Evolutionary conservation across 75 land plant genomes (phyloP).

Genomic region (Pinus albicaulis): DNA sequence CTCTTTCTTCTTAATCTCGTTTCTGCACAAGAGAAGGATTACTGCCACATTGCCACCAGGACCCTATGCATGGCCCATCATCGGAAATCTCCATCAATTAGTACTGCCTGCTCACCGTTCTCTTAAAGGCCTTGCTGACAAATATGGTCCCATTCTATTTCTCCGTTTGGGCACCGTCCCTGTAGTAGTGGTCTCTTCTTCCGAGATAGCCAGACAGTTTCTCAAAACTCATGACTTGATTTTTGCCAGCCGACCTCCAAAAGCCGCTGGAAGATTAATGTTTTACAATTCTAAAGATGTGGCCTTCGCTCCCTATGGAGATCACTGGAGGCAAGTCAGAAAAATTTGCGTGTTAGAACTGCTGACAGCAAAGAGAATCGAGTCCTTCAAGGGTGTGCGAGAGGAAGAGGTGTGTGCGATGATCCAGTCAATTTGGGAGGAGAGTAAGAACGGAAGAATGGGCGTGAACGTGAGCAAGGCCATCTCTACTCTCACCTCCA

Average conservation of each 20-base stretch:
- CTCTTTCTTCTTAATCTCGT: too few relatives aligned
- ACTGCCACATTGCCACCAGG: constrained; percentile 10
- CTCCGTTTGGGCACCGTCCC: constrained; percentile 10
- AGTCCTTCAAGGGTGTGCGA: too few relatives aligned
- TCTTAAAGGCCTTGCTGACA: too few relatives aligned
- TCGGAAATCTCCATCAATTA: too few relatives aligned
- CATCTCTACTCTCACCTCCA: too few relatives aligned
- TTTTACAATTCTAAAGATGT: background rate
- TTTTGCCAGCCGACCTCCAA: background rate
- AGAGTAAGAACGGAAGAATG: background rate
- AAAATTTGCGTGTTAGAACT: constrained; percentile 28
- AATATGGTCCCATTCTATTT: constrained; percentile 8
- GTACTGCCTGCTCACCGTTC: too few relatives aligned
- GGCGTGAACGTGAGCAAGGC: too few relatives aligned
- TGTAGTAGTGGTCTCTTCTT: background rate
- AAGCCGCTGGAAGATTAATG: constrained; percentile 19
- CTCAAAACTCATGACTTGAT: constrained; percentile 12
- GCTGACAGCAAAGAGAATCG: background rate
- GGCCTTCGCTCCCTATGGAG: constrained; percentile 27
- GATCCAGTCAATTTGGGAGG: background rate
- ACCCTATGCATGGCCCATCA: background rate
- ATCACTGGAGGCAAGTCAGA: constrained; percentile 35
- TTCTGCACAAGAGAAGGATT: too few relatives aligned
- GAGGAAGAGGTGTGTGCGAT: background rate
- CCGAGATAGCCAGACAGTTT: constrained; percentile 8